Evolutionary conservation across 2,329 filamentous ascomycete species (phyloP).

Genomic region (Colletotrichum navitas): DNA sequence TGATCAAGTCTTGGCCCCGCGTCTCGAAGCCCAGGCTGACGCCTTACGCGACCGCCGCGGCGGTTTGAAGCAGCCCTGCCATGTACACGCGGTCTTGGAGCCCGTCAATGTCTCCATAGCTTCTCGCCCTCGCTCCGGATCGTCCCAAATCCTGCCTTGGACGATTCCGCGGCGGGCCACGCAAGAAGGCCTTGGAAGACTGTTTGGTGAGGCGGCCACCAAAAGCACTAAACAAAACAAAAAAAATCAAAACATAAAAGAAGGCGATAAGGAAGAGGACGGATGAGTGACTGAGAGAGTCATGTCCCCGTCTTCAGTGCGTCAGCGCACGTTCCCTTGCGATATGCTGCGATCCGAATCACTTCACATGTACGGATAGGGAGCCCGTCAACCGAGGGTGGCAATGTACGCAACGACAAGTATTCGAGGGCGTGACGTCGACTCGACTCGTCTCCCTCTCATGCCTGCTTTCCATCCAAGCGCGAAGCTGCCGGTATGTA

Average conservation of each 20-base stretch:
- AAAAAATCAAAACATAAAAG: no score
- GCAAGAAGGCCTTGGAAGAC: neutral
- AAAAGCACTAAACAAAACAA: no score
- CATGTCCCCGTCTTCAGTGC: slow-evolving; percentile 8
- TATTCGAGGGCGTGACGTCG: neutral
- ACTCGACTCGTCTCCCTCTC: neutral
- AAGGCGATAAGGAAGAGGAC: no score
- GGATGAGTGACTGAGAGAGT: neutral
- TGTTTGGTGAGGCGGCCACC: no score
- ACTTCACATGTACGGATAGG: neutral
- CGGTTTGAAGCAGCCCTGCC: no score
- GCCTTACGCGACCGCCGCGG: slow-evolving; percentile 3
- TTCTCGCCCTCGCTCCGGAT: slow-evolving; percentile 54
- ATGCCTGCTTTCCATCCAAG: no score
- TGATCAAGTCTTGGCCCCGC: neutral
- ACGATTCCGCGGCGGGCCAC: slow-evolving; percentile 24
- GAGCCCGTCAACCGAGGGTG: neutral
- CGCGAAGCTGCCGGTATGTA: neutral
- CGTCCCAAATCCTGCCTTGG: slow-evolving; percentile 57
- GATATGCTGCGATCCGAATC: neutral
- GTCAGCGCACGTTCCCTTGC: slow-evolving; percentile 2
- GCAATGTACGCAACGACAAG: neutral
- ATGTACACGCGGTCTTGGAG: neutral
- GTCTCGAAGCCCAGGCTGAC: slow-evolving; percentile 12
- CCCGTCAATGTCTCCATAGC: slow-evolving; percentile 49